Evolutionary conservation across 2,329 filamentous ascomycete species (phyloP), one percentile per base, ranked within the genome.

Genomic region (Coniochaeta sp.): DNA sequence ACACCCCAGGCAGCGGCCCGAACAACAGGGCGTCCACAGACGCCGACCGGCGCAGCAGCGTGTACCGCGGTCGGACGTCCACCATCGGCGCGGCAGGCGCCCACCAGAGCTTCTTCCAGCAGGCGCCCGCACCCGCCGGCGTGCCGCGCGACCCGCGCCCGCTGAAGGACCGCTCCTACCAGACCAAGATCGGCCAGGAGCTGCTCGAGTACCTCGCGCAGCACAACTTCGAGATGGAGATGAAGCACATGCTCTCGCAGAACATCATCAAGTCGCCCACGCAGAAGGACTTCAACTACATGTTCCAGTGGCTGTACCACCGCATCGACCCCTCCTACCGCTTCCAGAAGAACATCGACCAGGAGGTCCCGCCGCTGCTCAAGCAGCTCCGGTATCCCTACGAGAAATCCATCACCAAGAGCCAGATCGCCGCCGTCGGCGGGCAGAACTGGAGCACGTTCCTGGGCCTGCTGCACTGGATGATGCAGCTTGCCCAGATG

Each of bases 381-480:
- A 96, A 96, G 71, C 93, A 97, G 71, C 78, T 99, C 69, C 86
- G 93, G 59, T 99, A 99, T 70, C 95, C 95, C 0, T 99, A 92
- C 70, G 92, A 96, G 69, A 91, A 92, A 74, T 93, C 88, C 69
- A 98, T 99, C 68, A 96, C 92, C 59, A 99, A 98, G 74, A 96
- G 91, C 58, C 92, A 96, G 70, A 91, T 99, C 61, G 87, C 91
- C 0, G 95, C 96, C 1, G 95, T 98, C 0, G 95, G 95, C 65
- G 93, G 93, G 2, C 92, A 96, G 74, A 98, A 98, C 71, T 99
- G 95, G 95, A 89, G 89, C 63, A 95, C 91, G 0, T 98, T 99
- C 69, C 79, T 99, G 14, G 95, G 93, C 0, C 79, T 99, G 72
- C 80, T 99, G 58, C 93, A 99, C 76, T 99, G 95, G 95, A 93